phyloP scores from a whole-genome alignment of 148 eudicot species.

The Heliamphora exappendiculata region DNA sequence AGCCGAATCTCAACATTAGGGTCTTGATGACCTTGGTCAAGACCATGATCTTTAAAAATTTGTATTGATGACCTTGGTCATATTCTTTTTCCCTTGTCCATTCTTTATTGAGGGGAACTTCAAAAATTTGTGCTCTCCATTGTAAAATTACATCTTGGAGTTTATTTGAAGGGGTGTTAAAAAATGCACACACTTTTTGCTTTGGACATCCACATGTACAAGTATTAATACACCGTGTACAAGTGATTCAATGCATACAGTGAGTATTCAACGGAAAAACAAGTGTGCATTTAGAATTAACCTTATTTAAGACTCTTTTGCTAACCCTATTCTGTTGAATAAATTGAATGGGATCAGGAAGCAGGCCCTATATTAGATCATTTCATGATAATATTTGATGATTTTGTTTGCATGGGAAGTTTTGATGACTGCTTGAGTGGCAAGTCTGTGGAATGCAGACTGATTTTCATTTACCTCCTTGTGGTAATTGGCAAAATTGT shows the following conservation, averaged over 20 bases:
- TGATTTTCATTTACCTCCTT: not conserved
- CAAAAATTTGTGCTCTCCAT: not conserved
- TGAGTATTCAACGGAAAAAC: too few species aligned
- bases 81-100: not conserved
- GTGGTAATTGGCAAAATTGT: not conserved
- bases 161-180: too few species aligned
- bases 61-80: not conserved
- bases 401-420: too few species aligned
- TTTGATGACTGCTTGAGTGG: not conserved
- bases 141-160: too few species aligned
- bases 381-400: not conserved
- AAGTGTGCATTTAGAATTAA: too few species aligned
- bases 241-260: too few species aligned
- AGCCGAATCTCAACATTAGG: constrained; percentile 26
- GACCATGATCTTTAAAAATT: not conserved
- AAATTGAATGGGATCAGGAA: not conserved
- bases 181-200: too few species aligned
- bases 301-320: too few species aligned
- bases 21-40: not conserved
- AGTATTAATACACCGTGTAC: too few species aligned
- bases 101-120: not conserved
- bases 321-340: not conserved
- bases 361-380: not conserved
- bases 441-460: not conserved
- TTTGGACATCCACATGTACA: too few species aligned